These are phyloP conservation scores for Decorospora gaudefroyi DNA, from an alignment of 2,329 filamentous ascomycete species.

Conservation along the genomic window DNA sequence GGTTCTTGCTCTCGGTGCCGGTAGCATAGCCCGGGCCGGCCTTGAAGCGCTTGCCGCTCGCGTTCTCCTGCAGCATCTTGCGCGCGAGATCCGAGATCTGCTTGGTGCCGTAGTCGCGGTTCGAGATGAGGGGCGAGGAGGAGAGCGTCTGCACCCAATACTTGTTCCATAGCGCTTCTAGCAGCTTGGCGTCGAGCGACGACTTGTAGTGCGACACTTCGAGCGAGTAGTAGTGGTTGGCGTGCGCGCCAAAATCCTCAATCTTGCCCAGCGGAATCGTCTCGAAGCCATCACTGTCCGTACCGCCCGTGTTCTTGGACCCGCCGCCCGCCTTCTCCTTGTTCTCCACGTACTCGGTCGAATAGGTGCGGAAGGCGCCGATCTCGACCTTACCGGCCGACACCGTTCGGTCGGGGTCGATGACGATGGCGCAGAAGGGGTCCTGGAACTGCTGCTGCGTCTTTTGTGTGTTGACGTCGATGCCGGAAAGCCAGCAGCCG, in stretches of 20 bases:
- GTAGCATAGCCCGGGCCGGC: slow-evolving; percentile 14
- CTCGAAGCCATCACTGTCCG: slow-evolving; percentile 66
- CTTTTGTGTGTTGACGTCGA: slow-evolving; percentile 87
- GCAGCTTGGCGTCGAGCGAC: slow-evolving; percentile 80
- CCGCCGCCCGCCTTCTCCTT: slow-evolving; percentile 49
- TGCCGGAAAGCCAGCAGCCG: slow-evolving; percentile 95
- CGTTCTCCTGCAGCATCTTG: slow-evolving; percentile 73
- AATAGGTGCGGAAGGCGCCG: slow-evolving; percentile 91
- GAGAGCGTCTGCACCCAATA: slow-evolving; percentile 98
- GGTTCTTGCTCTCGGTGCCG: slow-evolving; percentile 30
- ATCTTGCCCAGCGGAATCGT: slow-evolving; percentile 90
- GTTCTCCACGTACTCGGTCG: slow-evolving; percentile 64
- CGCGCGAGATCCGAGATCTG: slow-evolving; percentile 86
- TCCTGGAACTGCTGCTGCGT: slow-evolving; percentile 85
- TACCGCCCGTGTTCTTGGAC: slow-evolving; percentile 36
- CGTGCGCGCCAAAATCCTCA: slow-evolving; percentile 93
- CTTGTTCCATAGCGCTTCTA: slow-evolving; percentile 95
- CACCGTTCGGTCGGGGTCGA: slow-evolving; percentile 94
- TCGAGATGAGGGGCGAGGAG: slow-evolving; percentile 85
- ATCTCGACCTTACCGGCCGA: slow-evolving; percentile 96
- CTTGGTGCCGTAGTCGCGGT: slow-evolving; percentile 89
- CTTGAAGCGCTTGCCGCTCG: slow-evolving; percentile 44
- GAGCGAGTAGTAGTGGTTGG: slow-evolving; percentile 85
- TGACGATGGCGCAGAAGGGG: slow-evolving; percentile 92
- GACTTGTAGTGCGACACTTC: slow-evolving; percentile 95